phyloP scores from a whole-genome alignment of 805 yeast species.

The Starmerella vaccinii region DNA sequence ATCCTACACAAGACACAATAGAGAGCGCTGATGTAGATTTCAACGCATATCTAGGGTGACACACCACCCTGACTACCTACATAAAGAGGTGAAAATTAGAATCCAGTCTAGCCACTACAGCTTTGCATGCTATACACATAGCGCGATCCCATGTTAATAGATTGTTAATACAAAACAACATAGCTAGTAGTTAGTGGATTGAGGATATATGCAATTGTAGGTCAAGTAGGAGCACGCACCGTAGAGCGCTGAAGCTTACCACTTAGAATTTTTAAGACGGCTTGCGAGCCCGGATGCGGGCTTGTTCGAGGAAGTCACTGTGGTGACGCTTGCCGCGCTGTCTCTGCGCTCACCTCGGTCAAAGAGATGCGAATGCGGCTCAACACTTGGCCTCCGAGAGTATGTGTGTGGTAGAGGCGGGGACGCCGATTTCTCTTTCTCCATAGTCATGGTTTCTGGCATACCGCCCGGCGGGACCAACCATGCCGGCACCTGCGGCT shows the following conservation, averaged over 20 bases:
- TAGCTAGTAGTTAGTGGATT: too few species aligned
- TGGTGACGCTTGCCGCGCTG: not conserved
- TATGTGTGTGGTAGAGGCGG: not conserved
- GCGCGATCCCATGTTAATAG: too few species aligned
- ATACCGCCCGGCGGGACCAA: constrained; percentile 19
- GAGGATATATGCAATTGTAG: too few species aligned
- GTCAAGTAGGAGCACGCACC: too few species aligned
- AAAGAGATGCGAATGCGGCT: constrained; percentile 7
- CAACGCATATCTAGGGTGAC: not conserved
- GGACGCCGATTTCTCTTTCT: not conserved
- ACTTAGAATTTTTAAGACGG: constrained; percentile 17
- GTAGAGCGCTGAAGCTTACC: too few species aligned
- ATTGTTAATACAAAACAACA: too few species aligned
- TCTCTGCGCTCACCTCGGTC: constrained; percentile 8
- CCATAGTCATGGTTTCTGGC: not conserved
- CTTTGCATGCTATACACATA: too few species aligned
- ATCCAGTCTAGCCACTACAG: too few species aligned
- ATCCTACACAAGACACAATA: not conserved
- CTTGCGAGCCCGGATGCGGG: constrained; percentile 19
- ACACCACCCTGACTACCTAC: too few species aligned
- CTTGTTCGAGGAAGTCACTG: not conserved
- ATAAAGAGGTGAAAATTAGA: too few species aligned
- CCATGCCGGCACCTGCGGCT: constrained; percentile 29
- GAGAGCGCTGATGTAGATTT: not conserved
- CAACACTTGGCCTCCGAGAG: constrained; percentile 1